These are phyloP conservation scores for Penicillium sp. DNA, from an alignment of 2,329 filamentous ascomycete genomes.

Conservation along the genomic window DNA sequence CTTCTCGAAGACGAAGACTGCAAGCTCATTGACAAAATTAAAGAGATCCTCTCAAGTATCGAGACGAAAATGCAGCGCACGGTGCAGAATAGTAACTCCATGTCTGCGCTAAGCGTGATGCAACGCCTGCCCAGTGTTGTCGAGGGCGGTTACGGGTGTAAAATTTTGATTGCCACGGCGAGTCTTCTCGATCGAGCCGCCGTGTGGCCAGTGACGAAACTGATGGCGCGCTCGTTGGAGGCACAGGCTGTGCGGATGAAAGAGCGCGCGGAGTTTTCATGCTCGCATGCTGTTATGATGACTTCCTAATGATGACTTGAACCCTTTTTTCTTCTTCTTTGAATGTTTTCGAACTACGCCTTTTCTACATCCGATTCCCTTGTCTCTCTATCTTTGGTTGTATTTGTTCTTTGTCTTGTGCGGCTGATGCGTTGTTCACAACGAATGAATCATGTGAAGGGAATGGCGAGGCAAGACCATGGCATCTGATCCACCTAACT, in stretches of 20 bases:
- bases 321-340: conserved; percentile 8
- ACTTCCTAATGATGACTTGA: conserved; percentile 28
- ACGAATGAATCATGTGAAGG: conserved; percentile 14
- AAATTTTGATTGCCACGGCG: conserved; percentile 80
- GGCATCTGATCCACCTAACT: not conserved
- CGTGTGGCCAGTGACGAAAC: conserved; percentile 85
- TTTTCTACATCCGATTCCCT: not conserved
- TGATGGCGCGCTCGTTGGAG: conserved; percentile 69
- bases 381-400: not conserved
- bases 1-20: conserved; percentile 89
- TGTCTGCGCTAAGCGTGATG: conserved; percentile 56
- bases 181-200: conserved; percentile 86
- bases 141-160: conserved; percentile 77
- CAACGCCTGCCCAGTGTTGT: conserved; percentile 61
- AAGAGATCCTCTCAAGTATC: conserved; percentile 74
- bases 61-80: conserved; percentile 76
- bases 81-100: conserved; percentile 57
- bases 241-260: conserved; percentile 66
- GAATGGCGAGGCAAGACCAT: not conserved
- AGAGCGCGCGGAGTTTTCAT: conserved; percentile 54
- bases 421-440: conserved; percentile 20
- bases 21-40: conserved; percentile 80
- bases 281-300: conserved; percentile 31
- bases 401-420: not conserved
- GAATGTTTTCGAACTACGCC: not conserved